phyloP scores from a whole-genome alignment of 169 alveolate species.

The Eimeria falciformis region DNA sequence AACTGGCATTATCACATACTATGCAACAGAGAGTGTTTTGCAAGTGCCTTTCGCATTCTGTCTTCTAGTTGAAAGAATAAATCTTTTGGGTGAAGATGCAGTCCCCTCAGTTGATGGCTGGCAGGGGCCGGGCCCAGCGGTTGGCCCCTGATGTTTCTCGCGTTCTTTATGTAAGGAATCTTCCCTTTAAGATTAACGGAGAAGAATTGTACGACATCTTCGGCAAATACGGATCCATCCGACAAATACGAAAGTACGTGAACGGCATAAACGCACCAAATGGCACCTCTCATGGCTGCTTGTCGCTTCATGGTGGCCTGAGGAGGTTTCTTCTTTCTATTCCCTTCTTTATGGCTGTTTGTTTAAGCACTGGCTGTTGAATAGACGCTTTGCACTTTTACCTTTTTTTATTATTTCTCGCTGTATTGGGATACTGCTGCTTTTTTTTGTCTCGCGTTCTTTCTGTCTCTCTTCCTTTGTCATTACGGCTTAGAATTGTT shows the following conservation, averaged over 20 bases:
- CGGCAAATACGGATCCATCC: slow-evolving; percentile 98
- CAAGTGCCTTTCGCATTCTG: no score
- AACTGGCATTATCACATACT: no score
- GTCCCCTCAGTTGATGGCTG: slow-evolving; percentile 4
- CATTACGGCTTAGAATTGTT: not conserved
- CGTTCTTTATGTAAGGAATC: slow-evolving; percentile 74
- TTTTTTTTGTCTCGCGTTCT: not conserved
- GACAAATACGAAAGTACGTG: slow-evolving; percentile 96
- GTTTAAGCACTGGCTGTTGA: not conserved
- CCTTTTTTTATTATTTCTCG: not conserved
- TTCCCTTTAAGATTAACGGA: slow-evolving; percentile 90
- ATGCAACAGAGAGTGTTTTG: no score
- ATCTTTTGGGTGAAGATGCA: not conserved
- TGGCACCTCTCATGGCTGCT: not conserved
- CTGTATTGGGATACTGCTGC: not conserved
- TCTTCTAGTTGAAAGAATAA: no score
- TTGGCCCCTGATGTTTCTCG: slow-evolving; percentile 1
- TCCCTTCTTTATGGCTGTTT: not conserved
- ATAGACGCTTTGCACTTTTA: not conserved
- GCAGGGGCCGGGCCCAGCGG: slow-evolving; percentile 40
- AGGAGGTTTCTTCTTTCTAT: not conserved
- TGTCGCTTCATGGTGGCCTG: not conserved
- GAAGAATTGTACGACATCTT: slow-evolving; percentile 98
- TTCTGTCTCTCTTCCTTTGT: not conserved
- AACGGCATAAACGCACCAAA: not conserved